Conservation (phyloP, 345 rosid genomes). For the Eucalyptus coolabah region DNA sequence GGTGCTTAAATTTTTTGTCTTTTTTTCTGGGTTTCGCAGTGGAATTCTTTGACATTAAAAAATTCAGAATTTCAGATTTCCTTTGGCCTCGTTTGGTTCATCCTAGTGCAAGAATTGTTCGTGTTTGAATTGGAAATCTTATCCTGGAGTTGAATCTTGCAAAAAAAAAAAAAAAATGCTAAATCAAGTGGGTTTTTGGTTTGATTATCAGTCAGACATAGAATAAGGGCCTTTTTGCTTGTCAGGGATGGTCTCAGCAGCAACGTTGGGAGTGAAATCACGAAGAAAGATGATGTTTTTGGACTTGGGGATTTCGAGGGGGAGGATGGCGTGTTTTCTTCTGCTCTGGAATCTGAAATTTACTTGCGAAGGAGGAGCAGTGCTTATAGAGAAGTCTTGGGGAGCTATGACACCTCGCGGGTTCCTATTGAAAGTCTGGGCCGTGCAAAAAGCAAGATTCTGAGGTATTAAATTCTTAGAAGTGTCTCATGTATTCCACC, state of each 20-base stretch:
- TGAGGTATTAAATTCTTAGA: slow-evolving; percentile 22
- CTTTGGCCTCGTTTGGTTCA: neutral
- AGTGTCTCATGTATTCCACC: neutral
- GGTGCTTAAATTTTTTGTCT: neutral
- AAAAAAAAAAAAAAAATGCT: neutral
- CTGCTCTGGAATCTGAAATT: slow-evolving; percentile 2
- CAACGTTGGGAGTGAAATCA: neutral
- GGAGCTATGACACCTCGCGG: slow-evolving; percentile 17
- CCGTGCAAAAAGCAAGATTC: slow-evolving; percentile 22
- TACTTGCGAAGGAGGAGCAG: slow-evolving; percentile 13
- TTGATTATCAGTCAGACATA: neutral
- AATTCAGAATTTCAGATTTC: neutral
- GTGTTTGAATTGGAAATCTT: neutral
- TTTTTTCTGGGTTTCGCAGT: neutral
- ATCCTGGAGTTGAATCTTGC: neutral
- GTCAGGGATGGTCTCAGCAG: neutral
- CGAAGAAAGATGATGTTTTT: neutral
- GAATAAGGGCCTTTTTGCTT: neutral
- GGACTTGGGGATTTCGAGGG: slow-evolving; percentile 1
- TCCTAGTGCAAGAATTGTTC: neutral
- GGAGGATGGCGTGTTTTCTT: neutral
- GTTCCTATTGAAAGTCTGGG: slow-evolving; percentile 9
- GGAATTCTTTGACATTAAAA: neutral
- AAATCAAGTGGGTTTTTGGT: neutral
- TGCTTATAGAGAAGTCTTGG: slow-evolving; percentile 25